phyloP scores from a whole-genome alignment of 2,329 filamentous ascomycete species.

The Aureobasidium sp. region DNA sequence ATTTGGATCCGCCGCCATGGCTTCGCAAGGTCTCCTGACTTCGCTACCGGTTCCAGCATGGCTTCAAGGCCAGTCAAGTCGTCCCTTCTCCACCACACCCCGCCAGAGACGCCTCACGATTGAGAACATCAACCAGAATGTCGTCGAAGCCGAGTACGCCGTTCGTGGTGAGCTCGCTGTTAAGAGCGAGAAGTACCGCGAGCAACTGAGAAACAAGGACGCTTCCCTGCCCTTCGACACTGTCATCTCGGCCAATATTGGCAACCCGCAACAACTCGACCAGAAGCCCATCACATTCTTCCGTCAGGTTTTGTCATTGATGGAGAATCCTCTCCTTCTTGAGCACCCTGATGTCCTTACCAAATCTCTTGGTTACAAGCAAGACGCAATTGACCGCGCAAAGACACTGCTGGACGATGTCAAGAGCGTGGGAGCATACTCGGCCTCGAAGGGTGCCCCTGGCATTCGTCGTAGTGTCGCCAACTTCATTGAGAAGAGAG shows the following conservation, averaged over 20 bases:
- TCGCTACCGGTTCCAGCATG: slow-evolving; percentile 3
- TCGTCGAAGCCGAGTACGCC: slow-evolving; percentile 86
- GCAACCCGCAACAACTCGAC: slow-evolving; percentile 96
- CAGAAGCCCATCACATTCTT: slow-evolving; percentile 99
- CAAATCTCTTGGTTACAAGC: slow-evolving; percentile 73
- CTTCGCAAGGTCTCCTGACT: neutral
- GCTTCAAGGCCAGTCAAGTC: neutral
- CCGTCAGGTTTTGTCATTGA: slow-evolving; percentile 84
- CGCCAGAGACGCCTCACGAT: slow-evolving; percentile 48
- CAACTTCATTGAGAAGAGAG: slow-evolving; percentile 80
- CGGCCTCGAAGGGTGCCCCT: slow-evolving; percentile 81
- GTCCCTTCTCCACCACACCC: slow-evolving; percentile 12
- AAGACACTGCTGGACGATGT: slow-evolving; percentile 72
- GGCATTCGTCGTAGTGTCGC: slow-evolving; percentile 85
- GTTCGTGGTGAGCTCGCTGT: slow-evolving; percentile 93
- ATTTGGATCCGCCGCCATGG: neutral
- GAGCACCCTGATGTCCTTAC: slow-evolving; percentile 75
- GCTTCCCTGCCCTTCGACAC: slow-evolving; percentile 71
- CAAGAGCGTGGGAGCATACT: slow-evolving; percentile 92
- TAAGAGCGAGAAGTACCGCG: slow-evolving; percentile 85
- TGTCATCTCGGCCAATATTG: slow-evolving; percentile 96
- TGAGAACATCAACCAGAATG: slow-evolving; percentile 86
- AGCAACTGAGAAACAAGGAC: slow-evolving; percentile 54
- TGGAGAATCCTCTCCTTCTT: slow-evolving; percentile 83
- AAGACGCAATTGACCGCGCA: slow-evolving; percentile 80